These are phyloP conservation scores for Cyclotella choctawhatcheeana DNA, from an alignment of 108 stramenopile genomes.

Conservation along the genomic window DNA sequence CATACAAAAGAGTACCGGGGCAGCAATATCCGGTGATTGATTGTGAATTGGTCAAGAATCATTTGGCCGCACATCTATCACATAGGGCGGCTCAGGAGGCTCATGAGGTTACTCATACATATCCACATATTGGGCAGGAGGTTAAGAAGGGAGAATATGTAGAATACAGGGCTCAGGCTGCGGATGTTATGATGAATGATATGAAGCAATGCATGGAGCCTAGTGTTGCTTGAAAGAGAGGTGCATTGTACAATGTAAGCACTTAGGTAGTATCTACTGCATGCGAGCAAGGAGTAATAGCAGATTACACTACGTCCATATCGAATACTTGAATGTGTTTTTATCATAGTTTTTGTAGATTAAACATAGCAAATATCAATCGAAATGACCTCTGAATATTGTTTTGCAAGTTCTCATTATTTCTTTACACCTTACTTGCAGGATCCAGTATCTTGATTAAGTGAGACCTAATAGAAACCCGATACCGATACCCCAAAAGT, in stretches of 20 bases:
- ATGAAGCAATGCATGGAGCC: neutral
- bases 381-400: no score
- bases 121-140: slow-evolving; percentile 5
- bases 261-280: no score
- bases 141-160: neutral
- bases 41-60: neutral
- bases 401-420: no score
- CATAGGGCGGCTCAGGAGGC: neutral
- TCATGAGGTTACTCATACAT: neutral
- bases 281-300: no score
- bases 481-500: slow-evolving; percentile 3
- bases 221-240: no score
- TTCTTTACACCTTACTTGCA: neutral
- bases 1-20: slow-evolving; percentile 1
- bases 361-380: no score
- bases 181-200: slow-evolving; percentile 21
- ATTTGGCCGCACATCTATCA: slow-evolving; percentile 8
- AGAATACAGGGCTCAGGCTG: slow-evolving; percentile 16
- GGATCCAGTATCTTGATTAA: neutral
- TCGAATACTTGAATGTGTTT: no score
- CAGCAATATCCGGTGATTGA: neutral
- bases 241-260: no score
- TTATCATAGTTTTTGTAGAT: no score
- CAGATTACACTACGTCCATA: no score
- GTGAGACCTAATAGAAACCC: neutral